A percentile compares a stretch with the other conserved stretches of the same genome.
These are phyloP conservation scores for Sporothrix protearum DNA, from an alignment of 2,329 filamentous ascomycete species.

Conservation along the genomic window DNA sequence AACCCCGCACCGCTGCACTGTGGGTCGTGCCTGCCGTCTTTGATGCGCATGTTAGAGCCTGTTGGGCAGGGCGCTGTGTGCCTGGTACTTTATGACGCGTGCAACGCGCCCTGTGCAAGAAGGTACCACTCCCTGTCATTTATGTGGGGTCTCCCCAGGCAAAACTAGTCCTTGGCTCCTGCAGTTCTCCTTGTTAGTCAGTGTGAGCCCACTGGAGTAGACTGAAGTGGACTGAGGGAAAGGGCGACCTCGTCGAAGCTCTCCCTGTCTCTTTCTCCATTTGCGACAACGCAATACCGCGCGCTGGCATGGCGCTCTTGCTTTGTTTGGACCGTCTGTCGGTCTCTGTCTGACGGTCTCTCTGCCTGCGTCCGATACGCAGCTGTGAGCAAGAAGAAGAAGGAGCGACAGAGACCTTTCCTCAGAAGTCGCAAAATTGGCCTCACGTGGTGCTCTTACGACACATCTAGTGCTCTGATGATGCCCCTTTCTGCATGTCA, in stretches of 20 bases:
- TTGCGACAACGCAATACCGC: not conserved
- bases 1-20: slow-evolving; percentile 22
- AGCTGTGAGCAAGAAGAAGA: not conserved
- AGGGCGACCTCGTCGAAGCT: not conserved
- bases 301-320: not conserved
- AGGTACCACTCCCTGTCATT: slow-evolving; percentile 15
- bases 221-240: slow-evolving; percentile 16
- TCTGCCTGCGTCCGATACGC: slow-evolving; percentile 6
- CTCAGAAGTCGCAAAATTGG: not conserved
- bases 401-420: not conserved
- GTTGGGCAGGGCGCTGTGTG: not conserved
- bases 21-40: slow-evolving; percentile 16
- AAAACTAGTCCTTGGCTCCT: slow-evolving; percentile 21
- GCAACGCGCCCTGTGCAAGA: not conserved
- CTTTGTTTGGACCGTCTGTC: not conserved
- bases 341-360: not conserved
- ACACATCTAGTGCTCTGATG: not conserved
- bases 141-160: slow-evolving; percentile 21
- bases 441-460: slow-evolving; percentile 16
- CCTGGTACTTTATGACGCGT: not conserved
- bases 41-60: not conserved
- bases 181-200: slow-evolving; percentile 17
- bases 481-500: slow-evolving; percentile 2
- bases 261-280: not conserved
- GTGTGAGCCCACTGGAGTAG: slow-evolving; percentile 22